Evolutionary conservation across 129 eudicot species (phyloP), one percentile per base, ranked within the genome.

Genomic region (Saposhnikovia divaricata): DNA sequence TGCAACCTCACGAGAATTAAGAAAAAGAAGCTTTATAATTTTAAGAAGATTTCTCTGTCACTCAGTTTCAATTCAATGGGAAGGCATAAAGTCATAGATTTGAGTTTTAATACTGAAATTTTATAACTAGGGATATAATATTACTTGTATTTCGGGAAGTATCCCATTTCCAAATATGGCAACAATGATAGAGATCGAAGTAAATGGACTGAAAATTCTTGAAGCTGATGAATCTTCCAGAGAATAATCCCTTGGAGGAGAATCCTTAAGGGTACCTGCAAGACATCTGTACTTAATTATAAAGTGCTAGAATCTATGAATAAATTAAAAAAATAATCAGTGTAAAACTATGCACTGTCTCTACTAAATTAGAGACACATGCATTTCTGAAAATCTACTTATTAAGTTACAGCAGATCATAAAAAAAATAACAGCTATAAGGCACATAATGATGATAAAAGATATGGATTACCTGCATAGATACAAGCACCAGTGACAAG

Each of bases 101-200:
- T 75, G 37, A n/a, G 38, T 4, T 42, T 19, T 44, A n/a, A n/a
- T n/a, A 34, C 9, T 44, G 14, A 27, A 37, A 45, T 46, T 16
- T 74, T 65, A 40, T 37, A 9, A 44, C 21, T 9, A 44, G 69
- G 63, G 65, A 44, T 40, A 28, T 53, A 68, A 80, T 63, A 66
- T 71, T 81, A 90, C 96, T 85, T 90, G 96, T 76, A 90, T 90
- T 83, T 96, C 99, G 3, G 99, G 99, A 19, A 96, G 85, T 46
- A 96, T 96, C 73, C 99, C 99, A 81, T 90, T 96, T 27, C 99
- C 99, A 28, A 83, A 96, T 73, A 92, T 90, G 68, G 98, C 90
- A 77, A 98, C 98, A 53, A 96, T 85, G 48, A 96, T 96, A 34
- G 99, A 92, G 84, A 96, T 92, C 43, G 99, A 90, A 73, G 92